These are phyloP conservation scores for Candida silvatica DNA, from an alignment of 805 yeast species.

Conservation along the genomic window DNA sequence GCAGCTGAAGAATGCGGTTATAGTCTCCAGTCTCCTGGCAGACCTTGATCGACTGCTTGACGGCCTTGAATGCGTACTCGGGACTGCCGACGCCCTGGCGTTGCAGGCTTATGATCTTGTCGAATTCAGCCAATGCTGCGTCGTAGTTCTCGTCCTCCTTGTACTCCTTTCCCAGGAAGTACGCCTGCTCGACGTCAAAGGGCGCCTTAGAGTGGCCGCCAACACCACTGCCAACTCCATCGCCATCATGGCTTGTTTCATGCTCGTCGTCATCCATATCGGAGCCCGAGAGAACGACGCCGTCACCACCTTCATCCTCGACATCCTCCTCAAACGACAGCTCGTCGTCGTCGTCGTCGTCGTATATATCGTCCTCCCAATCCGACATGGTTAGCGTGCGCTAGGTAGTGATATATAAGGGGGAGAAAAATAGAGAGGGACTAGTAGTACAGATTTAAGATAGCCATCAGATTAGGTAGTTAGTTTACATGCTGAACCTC, in stretches of 20 bases:
- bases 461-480: no score
- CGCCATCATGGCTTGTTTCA: no score
- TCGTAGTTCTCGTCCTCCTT: slow-evolving; percentile 22
- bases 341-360: slow-evolving; percentile 26
- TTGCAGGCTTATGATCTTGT: slow-evolving; percentile 11
- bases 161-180: slow-evolving; percentile 25
- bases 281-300: slow-evolving; percentile 6
- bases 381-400: slow-evolving; percentile 24
- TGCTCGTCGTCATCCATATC: slow-evolving; percentile 4
- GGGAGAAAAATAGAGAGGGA: neutral
- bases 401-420: no score
- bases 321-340: slow-evolving; percentile 25
- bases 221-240: slow-evolving; percentile 5
- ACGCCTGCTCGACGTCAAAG: slow-evolving; percentile 17
- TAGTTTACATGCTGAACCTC: neutral
- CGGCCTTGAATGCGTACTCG: slow-evolving; percentile 21
- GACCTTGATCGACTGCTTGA: slow-evolving; percentile 26
- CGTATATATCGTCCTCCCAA: slow-evolving; percentile 30
- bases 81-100: no score
- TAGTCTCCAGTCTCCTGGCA: slow-evolving; percentile 11
- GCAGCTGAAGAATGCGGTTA: slow-evolving; percentile 7
- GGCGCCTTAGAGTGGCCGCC: slow-evolving; percentile 4
- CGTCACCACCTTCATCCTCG: slow-evolving; percentile 13
- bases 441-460: no score
- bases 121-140: slow-evolving; percentile 19